These are phyloP conservation scores for Kodamaea kaohsiungensis DNA, from an alignment of 805 yeast genomes.

Conservation along the genomic window DNA sequence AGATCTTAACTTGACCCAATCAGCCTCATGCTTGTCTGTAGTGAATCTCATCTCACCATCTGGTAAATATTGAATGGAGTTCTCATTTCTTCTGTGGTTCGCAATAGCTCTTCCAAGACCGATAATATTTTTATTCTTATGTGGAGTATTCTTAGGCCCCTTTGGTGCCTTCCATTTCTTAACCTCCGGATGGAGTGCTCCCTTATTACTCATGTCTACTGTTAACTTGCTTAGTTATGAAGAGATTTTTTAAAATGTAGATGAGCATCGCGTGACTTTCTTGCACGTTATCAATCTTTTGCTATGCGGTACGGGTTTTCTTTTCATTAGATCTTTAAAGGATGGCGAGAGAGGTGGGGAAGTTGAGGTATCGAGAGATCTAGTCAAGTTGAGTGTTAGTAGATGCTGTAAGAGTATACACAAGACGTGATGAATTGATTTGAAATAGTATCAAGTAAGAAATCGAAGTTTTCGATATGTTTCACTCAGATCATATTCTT, in stretches of 20 bases:
- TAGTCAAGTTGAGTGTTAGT: no score
- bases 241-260: conserved; percentile 7
- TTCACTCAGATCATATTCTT: no score
- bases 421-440: no score
- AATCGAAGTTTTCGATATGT: no score
- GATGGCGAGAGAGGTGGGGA: no score
- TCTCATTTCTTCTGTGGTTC: conserved; percentile 69
- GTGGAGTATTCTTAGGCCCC: conserved; percentile 89
- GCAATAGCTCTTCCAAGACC: conserved; percentile 86
- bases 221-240: conserved; percentile 4
- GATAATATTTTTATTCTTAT: conserved; percentile 77
- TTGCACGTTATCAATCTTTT: background rate
- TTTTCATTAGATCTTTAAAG: no score
- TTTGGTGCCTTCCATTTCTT: conserved; percentile 87
- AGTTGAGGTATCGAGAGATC: no score
- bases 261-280: background rate
- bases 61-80: conserved; percentile 69
- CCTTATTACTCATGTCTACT: conserved; percentile 29
- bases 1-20: conserved; percentile 87
- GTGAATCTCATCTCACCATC: conserved; percentile 90
- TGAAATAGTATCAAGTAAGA: no score
- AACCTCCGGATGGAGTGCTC: conserved; percentile 44
- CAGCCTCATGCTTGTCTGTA: conserved; percentile 79
- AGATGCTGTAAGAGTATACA: no score
- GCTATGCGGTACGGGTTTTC: background rate